Conservation (phyloP, 2,329 filamentous ascomycete species). For the Neonectria faginata region DNA sequence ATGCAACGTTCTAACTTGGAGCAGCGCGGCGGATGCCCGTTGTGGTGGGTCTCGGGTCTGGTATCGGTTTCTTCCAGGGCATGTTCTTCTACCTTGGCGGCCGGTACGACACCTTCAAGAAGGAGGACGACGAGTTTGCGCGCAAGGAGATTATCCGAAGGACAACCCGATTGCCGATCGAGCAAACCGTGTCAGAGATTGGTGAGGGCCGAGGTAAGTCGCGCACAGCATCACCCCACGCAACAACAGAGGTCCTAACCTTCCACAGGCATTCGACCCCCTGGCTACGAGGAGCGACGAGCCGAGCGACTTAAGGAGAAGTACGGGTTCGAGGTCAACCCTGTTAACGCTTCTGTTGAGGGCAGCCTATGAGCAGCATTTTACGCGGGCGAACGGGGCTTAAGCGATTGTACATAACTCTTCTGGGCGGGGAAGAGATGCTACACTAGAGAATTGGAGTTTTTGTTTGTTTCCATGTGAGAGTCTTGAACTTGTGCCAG, state of each 20-base stretch:
- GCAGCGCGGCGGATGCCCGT: slow-evolving; percentile 70
- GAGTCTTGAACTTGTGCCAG: slow-evolving; percentile 43
- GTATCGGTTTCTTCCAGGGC: slow-evolving; percentile 68
- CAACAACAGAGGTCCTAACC: slow-evolving; percentile 30
- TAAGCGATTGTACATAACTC: slow-evolving; percentile 53
- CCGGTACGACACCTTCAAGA: slow-evolving; percentile 63
- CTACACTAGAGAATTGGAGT: slow-evolving; percentile 57
- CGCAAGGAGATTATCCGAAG: slow-evolving; percentile 80
- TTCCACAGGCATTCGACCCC: slow-evolving; percentile 77
- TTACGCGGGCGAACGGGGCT: slow-evolving; percentile 42
- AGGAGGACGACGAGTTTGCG: slow-evolving; percentile 76
- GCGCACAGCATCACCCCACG: slow-evolving; percentile 21
- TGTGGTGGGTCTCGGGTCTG: slow-evolving; percentile 74
- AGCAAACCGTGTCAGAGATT: slow-evolving; percentile 83
- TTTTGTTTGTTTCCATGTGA: slow-evolving; percentile 48
- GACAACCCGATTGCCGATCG: slow-evolving; percentile 78
- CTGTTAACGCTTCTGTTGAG: slow-evolving; percentile 66
- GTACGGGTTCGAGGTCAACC: slow-evolving; percentile 87
- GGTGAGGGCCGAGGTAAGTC: slow-evolving; percentile 87
- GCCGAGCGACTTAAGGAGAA: slow-evolving; percentile 84
- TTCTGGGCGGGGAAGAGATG: slow-evolving; percentile 51
- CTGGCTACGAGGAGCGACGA: slow-evolving; percentile 87
- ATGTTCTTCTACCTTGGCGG: slow-evolving; percentile 77
- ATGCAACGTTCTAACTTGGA: slow-evolving; percentile 32
- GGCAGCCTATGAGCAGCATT: slow-evolving; percentile 53